These are phyloP conservation scores for Russula vinacea DNA, from an alignment of 768 basidiomycete species.

Conservation along the genomic window DNA sequence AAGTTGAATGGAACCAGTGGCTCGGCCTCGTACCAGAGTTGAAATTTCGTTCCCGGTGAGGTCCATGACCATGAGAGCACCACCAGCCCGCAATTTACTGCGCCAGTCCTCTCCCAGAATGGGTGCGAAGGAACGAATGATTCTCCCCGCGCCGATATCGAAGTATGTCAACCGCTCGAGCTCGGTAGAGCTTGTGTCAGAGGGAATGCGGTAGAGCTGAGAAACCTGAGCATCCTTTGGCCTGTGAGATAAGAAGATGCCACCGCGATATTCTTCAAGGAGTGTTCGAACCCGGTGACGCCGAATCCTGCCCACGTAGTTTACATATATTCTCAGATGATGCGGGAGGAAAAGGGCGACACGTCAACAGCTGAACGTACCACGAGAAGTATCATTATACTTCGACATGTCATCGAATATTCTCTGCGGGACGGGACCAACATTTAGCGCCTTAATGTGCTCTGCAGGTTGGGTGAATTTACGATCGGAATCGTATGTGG, in stretches of 20 bases:
- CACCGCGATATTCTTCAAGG: constrained; percentile 23
- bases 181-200: constrained; percentile 32
- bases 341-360: background rate
- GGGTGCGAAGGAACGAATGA: constrained; percentile 36
- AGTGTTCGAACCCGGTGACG: constrained; percentile 10
- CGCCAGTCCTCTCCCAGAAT: constrained; percentile 44
- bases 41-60: constrained; percentile 43
- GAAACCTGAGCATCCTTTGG: constrained; percentile 42
- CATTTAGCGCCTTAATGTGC: constrained; percentile 42
- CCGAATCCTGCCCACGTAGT: constrained; percentile 2
- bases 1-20: background rate
- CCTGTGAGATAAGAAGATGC: constrained; percentile 40
- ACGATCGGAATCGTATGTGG: constrained; percentile 12
- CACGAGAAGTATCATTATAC: constrained; percentile 42
- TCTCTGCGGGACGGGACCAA: constrained; percentile 36
- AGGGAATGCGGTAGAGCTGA: constrained; percentile 40
- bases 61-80: constrained; percentile 42
- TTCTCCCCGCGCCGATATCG: constrained; percentile 41
- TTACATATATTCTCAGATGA: background rate
- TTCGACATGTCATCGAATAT: constrained; percentile 39
- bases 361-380: constrained; percentile 24
- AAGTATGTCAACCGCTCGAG: constrained; percentile 42
- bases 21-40: constrained; percentile 39
- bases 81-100: constrained; percentile 39
- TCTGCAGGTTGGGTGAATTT: constrained; percentile 40